These are phyloP conservation scores for Hypseocharis bilobata DNA, from an alignment of 441 rosid genomes.

Conservation along the genomic window DNA sequence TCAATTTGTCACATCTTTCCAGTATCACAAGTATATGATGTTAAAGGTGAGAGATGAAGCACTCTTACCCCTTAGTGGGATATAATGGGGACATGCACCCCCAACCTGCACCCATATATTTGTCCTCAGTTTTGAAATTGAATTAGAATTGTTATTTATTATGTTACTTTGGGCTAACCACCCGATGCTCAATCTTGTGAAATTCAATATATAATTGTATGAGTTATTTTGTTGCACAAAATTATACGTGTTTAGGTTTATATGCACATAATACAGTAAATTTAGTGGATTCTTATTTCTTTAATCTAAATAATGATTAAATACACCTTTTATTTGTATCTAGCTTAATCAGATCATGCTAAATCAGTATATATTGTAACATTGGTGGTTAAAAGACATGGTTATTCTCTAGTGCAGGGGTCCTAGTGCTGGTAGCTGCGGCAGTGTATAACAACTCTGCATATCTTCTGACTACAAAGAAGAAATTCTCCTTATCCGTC, in stretches of 20 bases:
- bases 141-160: no score
- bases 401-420: no score
- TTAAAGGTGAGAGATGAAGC: conserved; percentile 47
- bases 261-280: not conserved
- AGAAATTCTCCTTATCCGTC: not conserved
- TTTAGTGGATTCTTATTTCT: not conserved
- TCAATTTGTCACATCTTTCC: conserved; percentile 73
- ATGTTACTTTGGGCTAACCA: no score
- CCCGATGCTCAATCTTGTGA: no score
- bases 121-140: no score
- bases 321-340: not conserved
- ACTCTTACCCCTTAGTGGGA: not conserved
- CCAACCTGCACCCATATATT: not conserved
- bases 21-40: conserved; percentile 49
- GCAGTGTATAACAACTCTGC: no score
- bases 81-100: no score
- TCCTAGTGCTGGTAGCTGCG: no score
- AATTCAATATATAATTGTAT: no score
- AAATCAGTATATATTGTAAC: no score
- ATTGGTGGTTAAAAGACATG: no score
- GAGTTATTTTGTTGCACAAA: not conserved
- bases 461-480: not conserved
- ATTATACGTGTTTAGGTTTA: not conserved
- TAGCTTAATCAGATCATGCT: not conserved
- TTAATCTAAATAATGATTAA: not conserved